These are phyloP conservation scores for Lactarius vividus DNA, from an alignment of 768 basidiomycete genomes.

Conservation along the genomic window DNA sequence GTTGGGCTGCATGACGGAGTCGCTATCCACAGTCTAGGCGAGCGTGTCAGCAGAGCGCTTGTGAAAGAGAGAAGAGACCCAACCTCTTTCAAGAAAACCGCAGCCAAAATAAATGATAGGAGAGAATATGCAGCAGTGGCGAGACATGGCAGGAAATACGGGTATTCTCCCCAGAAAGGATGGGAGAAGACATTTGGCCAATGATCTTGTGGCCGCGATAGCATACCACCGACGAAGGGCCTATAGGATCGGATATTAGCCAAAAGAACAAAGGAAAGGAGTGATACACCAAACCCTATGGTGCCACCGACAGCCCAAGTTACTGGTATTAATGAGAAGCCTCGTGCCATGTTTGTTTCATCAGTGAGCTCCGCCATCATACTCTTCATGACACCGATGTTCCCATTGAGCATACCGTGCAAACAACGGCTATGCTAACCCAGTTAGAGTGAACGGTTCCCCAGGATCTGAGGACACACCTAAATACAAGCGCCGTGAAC, in stretches of 20 bases:
- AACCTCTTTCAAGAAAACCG: slow-evolving; percentile 21
- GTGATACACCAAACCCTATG: slow-evolving; percentile 6
- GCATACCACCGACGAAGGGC: slow-evolving; percentile 27
- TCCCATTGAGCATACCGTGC: slow-evolving; percentile 11
- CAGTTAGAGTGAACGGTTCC: slow-evolving; percentile 50
- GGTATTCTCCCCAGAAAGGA: slow-evolving; percentile 28
- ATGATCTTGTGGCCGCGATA: slow-evolving; percentile 30
- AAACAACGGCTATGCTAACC: slow-evolving; percentile 39
- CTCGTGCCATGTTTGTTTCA: slow-evolving; percentile 50
- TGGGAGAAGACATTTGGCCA: slow-evolving; percentile 23
- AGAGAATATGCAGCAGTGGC: background rate
- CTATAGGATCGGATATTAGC: slow-evolving; percentile 10
- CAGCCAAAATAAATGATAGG: background rate
- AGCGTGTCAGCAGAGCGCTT: background rate
- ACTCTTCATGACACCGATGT: slow-evolving; percentile 4
- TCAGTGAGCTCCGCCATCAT: slow-evolving; percentile 65
- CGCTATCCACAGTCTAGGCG: slow-evolving; percentile 7
- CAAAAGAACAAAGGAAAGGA: background rate
- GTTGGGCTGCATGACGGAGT: background rate
- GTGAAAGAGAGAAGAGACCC: background rate
- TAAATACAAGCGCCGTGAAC: slow-evolving; percentile 32
- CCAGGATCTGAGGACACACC: slow-evolving; percentile 23
- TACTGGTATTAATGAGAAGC: slow-evolving; percentile 37
- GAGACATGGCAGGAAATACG: slow-evolving; percentile 31
- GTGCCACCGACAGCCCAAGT: slow-evolving; percentile 25